These are phyloP conservation scores for Carex littledalei DNA, from an alignment of 176 grass and related monocot species.

Conservation along the genomic window DNA sequence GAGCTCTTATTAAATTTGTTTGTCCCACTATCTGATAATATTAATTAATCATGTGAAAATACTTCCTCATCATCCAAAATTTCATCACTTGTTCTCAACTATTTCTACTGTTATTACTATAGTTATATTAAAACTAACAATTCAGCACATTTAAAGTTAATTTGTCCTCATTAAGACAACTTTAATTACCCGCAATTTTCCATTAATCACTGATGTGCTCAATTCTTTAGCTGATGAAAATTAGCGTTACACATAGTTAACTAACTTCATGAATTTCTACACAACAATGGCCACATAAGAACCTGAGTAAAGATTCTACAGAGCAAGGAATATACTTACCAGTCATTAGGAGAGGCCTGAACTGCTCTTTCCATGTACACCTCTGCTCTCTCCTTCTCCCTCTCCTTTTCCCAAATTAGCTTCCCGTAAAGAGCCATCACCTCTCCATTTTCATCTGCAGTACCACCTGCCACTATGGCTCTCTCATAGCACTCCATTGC, in stretches of 20 bases:
- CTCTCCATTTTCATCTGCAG: conserved; percentile 67
- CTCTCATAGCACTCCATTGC: conserved; percentile 81
- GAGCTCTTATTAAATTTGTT: not conserved
- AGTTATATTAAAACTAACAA: not conserved
- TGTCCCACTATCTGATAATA: not conserved
- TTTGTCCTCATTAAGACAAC: not conserved
- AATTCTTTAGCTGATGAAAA: not conserved
- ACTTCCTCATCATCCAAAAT: not conserved
- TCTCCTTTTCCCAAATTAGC: conserved; percentile 61
- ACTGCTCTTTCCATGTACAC: conserved; percentile 72
- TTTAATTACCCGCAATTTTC: not conserved
- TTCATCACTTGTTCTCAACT: not conserved
- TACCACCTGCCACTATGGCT: conserved; percentile 46
- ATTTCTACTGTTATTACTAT: not conserved
- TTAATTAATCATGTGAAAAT: not conserved
- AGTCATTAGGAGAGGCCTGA: conserved; percentile 72
- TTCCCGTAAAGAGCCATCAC: conserved; percentile 64
- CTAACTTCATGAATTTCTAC: not conserved
- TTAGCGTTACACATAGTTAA: not conserved
- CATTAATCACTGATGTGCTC: not conserved
- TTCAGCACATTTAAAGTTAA: not conserved
- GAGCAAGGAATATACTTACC: conserved; percentile 25
- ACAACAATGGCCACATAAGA: not conserved
- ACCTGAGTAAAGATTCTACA: not conserved
- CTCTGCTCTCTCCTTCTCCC: conserved; percentile 59